Base-by-base conservation (phyloP, 2,329 filamentous ascomycete species). In the Epichloe gansuensis region DNA sequence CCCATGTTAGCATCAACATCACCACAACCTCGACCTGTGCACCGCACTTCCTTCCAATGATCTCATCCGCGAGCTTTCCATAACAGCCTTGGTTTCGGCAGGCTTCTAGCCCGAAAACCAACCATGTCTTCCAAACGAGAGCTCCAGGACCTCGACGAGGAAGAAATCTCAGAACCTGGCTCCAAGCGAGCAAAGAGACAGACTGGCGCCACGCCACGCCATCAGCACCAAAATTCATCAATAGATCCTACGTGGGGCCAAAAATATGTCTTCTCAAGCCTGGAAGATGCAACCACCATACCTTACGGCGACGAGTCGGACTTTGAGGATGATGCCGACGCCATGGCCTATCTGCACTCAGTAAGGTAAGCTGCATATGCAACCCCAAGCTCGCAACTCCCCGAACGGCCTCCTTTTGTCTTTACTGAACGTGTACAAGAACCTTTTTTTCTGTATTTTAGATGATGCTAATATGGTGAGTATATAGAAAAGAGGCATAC, bases 401-500 rank as follows among this genome's bases (percentile, higher is more conserved):
- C 21, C 36, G 2, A 9, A 21, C 27, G 8, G 38, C 1, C 4
- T 6, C 8, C 23, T 12, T 31, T 49, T 34, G 4, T 25, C 21
- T 51, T 53, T 46, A 36, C 47, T 54, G 53, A 53, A 52, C 15
- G n/a, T 48, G 21, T 25, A 8, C 13, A 21, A n/a, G 8, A 4
- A 4, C 21, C 1, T 39, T 39, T 2, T 8, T 2, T 8, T 7
- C 5, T 39, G 2, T 15, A n/a, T 34, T 21, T 21, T 35, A 52
- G 47, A 38, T 43, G 44, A 58, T 69, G 63, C 76, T 78, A 70
- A 77, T 76, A 63, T 73, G 69, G 68, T 74, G 71, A 74, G 70
- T 73, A 64, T 61, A 55, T 68, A 93, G 87, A 70, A 76, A 80
- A 58, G 82, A 94, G 77, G 87, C 87, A n/a, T 80, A 73, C 54